A percentile compares a stretch with the other conserved stretches of the same genome.
Evolutionary conservation across 2,329 filamentous ascomycete genomes (phyloP).

Genomic region (Lachnellula willkommii): DNA sequence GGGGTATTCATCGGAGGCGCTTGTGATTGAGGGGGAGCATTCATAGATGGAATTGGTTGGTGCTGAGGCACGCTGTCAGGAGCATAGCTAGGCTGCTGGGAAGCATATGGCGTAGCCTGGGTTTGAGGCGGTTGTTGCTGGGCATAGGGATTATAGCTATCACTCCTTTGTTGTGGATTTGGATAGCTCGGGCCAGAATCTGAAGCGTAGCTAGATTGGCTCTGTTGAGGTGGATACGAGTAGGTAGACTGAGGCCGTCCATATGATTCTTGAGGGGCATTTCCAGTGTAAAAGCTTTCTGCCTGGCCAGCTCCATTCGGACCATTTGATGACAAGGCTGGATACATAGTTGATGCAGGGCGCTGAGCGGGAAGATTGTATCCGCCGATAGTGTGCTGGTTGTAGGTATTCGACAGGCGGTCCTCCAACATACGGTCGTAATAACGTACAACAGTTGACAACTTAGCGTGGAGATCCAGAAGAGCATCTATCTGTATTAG

Average conservation of each 20-base stretch:
- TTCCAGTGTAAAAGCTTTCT: constrained; percentile 79
- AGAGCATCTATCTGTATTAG: constrained; percentile 66
- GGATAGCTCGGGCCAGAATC: constrained; percentile 17
- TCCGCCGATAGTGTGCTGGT: constrained; percentile 65
- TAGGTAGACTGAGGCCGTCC: constrained; percentile 48
- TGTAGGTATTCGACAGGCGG: constrained; percentile 85
- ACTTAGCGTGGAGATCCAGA: constrained; percentile 87
- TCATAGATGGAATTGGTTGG: constrained; percentile 13
- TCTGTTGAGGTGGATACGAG: constrained; percentile 37
- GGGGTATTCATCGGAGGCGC: constrained; percentile 18
- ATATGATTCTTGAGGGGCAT: constrained; percentile 47
- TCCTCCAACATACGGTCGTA: constrained; percentile 99
- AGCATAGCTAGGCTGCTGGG: constrained; percentile 22
- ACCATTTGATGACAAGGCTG: constrained; percentile 56
- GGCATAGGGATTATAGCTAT: constrained; percentile 26
- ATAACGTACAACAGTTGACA: constrained; percentile 93
- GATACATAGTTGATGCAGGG: constrained; percentile 60
- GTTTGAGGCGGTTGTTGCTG: constrained; percentile 38
- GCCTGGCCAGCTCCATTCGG: constrained; percentile 47
- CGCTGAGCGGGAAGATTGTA: constrained; percentile 52
- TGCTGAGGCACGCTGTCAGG: constrained; percentile 25
- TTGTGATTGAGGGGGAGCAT: constrained; percentile 25
- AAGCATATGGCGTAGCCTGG: constrained; percentile 33
- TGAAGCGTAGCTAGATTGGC: constrained; percentile 22
- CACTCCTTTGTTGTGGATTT: constrained; percentile 18